Base-by-base conservation (phyloP, 2,329 filamentous ascomycete genomes). In the Phaeomoniella chlamydospora region DNA sequence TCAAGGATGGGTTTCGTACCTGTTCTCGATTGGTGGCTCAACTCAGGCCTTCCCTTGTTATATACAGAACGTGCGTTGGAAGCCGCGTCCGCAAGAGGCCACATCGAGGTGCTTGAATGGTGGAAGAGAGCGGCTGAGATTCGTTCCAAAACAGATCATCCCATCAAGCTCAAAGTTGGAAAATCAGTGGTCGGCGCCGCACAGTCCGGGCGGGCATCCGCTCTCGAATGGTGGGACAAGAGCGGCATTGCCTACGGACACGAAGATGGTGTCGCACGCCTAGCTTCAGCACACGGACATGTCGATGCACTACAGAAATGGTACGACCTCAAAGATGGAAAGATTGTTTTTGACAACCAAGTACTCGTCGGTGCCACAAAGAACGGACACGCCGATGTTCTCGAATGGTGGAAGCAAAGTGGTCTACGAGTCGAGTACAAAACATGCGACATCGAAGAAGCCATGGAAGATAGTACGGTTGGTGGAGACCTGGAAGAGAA, bases 401-500 rank as follows among this genome's bases (percentile, higher is more conserved):
- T 96, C 5, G 84, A 94, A 53, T 94, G 88, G 88, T 94, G 88
- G 87, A 49, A 49, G 37, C 68, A 68, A 18, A 65, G 60, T 22
- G 74, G 77, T 0, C 68, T 87, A 46, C 70, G 73, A 36, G 86
- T 94, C 16, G 85, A 93, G 56, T 94, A 94, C 58, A 87, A 88
- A 55, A 93, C 85, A 1, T 94, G 86, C 55, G 86, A 93, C 55
- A 90, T 96, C 41, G 87, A 94, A 54, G 88, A 94, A 58, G 87
- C 87, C 1, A 67, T 94, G 29, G 87, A 94, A 54, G 87, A 94
- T 53, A 26, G 22, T n/a, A 83, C 84, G 15, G 72, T 88, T 3
- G 72, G 74, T 26, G 72, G 66, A 2, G 58, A 65, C 3, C 77
- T 80, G 37, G 80, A 85, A 42, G 74, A 77, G 44, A 70, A 71